These are phyloP conservation scores for Pleurotus giganteus DNA, from an alignment of 768 basidiomycete species.

Conservation along the genomic window DNA sequence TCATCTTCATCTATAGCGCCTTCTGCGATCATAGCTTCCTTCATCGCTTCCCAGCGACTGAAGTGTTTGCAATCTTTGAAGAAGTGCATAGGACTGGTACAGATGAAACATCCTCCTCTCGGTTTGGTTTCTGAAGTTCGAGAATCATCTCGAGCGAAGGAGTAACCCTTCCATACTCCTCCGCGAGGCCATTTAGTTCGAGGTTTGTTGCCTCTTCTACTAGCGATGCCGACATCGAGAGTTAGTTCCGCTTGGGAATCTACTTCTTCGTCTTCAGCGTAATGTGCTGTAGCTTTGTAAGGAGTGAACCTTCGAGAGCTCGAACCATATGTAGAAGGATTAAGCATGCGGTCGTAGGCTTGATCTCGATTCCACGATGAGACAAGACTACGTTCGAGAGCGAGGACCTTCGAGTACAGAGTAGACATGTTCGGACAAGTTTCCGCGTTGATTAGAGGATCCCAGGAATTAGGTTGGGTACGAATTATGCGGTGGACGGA, in stretches of 20 bases:
- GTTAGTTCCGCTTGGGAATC: background rate
- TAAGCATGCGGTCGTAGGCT: background rate
- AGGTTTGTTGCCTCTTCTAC: background rate
- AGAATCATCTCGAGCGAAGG: background rate
- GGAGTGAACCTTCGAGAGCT: background rate
- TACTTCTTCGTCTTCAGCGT: background rate
- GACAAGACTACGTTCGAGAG: background rate
- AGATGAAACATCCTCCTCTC: slow-evolving; percentile 17
- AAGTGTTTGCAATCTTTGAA: slow-evolving; percentile 20
- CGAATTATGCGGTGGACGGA: background rate
- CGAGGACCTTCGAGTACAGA: background rate
- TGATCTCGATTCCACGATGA: background rate
- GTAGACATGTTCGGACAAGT: background rate
- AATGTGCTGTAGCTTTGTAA: background rate
- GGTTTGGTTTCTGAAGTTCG: background rate
- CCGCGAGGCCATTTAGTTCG: background rate
- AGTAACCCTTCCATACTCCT: background rate
- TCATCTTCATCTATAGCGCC: slow-evolving; percentile 6
- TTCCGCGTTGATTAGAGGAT: background rate
- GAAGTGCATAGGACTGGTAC: slow-evolving; percentile 20
- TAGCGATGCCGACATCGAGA: background rate
- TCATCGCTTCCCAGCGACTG: slow-evolving; percentile 11
- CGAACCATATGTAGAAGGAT: background rate
- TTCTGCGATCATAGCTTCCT: slow-evolving; percentile 6
- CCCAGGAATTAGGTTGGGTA: background rate